These are phyloP conservation scores for Paramecium octaurelia DNA, from an alignment of 73 alveolate genomes.

Conservation along the genomic window DNA sequence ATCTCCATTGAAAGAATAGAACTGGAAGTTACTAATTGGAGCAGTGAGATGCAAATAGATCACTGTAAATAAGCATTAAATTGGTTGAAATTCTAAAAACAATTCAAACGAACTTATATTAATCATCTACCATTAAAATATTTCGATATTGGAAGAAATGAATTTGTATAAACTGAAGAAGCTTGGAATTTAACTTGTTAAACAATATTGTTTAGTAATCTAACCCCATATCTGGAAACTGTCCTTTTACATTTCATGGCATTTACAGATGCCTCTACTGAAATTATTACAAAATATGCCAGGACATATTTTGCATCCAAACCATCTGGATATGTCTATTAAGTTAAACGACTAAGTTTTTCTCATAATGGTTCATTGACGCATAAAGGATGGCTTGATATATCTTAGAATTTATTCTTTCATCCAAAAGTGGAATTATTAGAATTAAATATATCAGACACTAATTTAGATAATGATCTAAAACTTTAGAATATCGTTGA, in stretches of 20 bases:
- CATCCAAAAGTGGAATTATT: conserved; percentile 3
- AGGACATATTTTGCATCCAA: not conserved
- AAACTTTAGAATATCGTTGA: not conserved
- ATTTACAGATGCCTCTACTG: not conserved
- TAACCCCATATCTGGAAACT: not conserved
- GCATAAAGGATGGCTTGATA: not conserved
- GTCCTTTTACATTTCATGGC: conserved; percentile 16
- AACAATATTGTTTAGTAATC: not conserved
- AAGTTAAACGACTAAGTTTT: not conserved
- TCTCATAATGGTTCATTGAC: not conserved
- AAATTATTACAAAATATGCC: not conserved
- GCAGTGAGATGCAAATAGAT: not conserved
- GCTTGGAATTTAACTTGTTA: not conserved
- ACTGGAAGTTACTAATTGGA: conserved; percentile 13
- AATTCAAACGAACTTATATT: not conserved
- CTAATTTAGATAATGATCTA: not conserved
- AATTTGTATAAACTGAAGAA: conserved; percentile 2
- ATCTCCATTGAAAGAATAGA: not conserved
- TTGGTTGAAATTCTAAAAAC: not conserved
- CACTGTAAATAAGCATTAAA: not conserved
- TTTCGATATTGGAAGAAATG: conserved; percentile 37
- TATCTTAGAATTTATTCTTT: not conserved
- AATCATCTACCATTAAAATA: not conserved
- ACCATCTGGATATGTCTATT: not conserved
- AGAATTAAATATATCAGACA: not conserved